Evolutionary conservation across 1,284 basidiomycete genomes (phyloP), one percentile per base, ranked within the genome.

Genomic region (Paramarasmius palmivorus): DNA sequence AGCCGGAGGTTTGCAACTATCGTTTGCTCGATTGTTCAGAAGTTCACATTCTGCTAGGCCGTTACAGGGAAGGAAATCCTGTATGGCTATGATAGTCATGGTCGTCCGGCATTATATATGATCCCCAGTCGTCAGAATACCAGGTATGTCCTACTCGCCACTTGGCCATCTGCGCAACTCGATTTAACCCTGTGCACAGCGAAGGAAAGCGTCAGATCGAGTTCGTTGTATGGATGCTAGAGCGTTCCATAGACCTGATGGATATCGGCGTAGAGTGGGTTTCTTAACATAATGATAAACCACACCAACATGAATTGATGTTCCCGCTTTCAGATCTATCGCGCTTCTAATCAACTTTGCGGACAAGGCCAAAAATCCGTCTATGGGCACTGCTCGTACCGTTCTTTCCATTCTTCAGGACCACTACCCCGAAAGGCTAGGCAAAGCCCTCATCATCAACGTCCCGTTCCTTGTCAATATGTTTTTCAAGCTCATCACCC

Each of bases 361-460:
- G 3, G 91, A 93, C 67, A 82, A 82, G 65, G 84, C 82, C 15
- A 93, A 91, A 64, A 86, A 82, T 45, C 90, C 93, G 0, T 84
- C 89, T 1, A 67, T 94, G 26, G 62, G 74, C 17, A 84, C 81
- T 1, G 74, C 88, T 1, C 77, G 86, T 25, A 74, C 81, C 41
- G 81, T 92, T 15, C 76, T 93, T 40, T 76, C 81, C 68, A 92
- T 94, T 60, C 74, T 95, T 23, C 93, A 95, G 68, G 82, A 87
- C 57, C 93, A 96, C 67, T 94, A 97, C 65, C 92, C 93, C 1
- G 94, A 96, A 72, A 84, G 93, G n/a, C 83, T 98, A 34, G 93
- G 93, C n/a, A 76, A 84, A 22, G 86, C 92, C 1, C 73, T 95
- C 42, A 85, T 96, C 59, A 78, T 90, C 56, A 93, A 95, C 64